Evolutionary conservation across 441 rosid genomes (phyloP).

Genomic region (Gossypium schwendimanii): DNA sequence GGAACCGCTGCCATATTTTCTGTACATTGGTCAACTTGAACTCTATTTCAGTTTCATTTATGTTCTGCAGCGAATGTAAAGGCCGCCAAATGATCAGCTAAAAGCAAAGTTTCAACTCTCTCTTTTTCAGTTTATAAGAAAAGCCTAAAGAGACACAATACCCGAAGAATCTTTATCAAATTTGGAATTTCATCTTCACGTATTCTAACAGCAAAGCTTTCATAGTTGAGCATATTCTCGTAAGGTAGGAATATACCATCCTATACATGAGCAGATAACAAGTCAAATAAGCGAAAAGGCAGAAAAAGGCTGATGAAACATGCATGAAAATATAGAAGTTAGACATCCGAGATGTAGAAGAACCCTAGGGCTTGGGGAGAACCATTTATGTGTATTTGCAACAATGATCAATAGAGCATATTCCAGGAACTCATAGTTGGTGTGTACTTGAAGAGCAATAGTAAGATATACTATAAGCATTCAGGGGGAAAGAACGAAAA

Average conservation of each 20-base stretch:
- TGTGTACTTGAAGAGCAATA: not conserved
- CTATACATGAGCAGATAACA: constrained; percentile 35
- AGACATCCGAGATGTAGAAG: not conserved
- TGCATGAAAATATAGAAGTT: not conserved
- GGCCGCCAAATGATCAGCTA: constrained; percentile 10
- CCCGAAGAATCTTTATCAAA: constrained; percentile 76
- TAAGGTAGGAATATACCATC: constrained; percentile 92
- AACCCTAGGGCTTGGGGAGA: not conserved
- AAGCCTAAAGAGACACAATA: constrained; percentile 21
- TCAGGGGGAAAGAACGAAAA: not conserved
- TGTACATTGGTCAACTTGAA: constrained; percentile 58
- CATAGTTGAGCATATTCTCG: constrained; percentile 84
- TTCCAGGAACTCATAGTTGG: not conserved
- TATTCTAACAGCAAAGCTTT: constrained; percentile 84
- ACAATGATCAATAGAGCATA: not conserved
- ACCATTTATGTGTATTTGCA: not conserved
- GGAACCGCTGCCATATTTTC: constrained; percentile 82
- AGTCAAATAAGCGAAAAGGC: not conserved
- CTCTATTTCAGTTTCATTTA: constrained; percentile 64
- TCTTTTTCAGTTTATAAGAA: constrained; percentile 2
- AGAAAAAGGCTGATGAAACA: not conserved
- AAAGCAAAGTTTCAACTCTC: not conserved
- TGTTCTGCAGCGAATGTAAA: constrained; percentile 33
- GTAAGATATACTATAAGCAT: not conserved
- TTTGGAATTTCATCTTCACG: constrained; percentile 82